phyloP scores from a whole-genome alignment of 2,329 filamentous ascomycete species.

The Penicillium sp. region DNA sequence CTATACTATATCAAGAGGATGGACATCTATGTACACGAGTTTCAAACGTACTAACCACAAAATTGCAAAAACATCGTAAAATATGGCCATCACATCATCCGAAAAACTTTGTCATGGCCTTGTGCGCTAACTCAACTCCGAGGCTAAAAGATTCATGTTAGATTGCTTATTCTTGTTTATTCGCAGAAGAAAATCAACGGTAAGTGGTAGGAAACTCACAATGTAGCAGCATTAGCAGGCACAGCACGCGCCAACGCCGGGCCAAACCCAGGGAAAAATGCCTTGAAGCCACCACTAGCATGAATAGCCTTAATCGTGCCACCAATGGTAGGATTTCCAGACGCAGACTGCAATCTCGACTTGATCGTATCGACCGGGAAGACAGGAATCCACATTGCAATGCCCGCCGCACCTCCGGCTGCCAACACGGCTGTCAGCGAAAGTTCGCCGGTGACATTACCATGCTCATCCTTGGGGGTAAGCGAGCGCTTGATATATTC shows the following conservation, averaged over 20 bases:
- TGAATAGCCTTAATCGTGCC: slow-evolving; percentile 82
- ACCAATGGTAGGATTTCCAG: slow-evolving; percentile 75
- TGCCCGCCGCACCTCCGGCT: slow-evolving; percentile 83
- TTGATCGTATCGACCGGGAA: slow-evolving; percentile 98
- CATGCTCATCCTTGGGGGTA: slow-evolving; percentile 74
- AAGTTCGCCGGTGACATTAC: slow-evolving; percentile 70
- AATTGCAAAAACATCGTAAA: neutral
- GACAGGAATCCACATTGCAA: slow-evolving; percentile 99
- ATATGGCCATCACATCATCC: slow-evolving; percentile 9
- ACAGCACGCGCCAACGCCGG: slow-evolving; percentile 90
- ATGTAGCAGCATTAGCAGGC: slow-evolving; percentile 94
- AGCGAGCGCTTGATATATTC: slow-evolving; percentile 87
- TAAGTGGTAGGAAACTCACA: slow-evolving; percentile 39
- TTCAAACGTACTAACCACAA: neutral
- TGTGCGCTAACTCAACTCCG: slow-evolving; percentile 49
- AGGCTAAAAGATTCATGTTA: slow-evolving; percentile 27
- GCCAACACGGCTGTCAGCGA: slow-evolving; percentile 77
- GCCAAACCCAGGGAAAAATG: slow-evolving; percentile 96
- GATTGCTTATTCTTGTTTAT: no score
- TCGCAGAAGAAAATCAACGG: neutral
- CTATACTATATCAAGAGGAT: neutral
- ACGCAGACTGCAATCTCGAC: slow-evolving; percentile 84
- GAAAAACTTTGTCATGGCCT: slow-evolving; percentile 48
- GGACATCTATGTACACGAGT: neutral
- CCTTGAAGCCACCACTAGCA: slow-evolving; percentile 73